A percentile compares a stretch with the other conserved stretches of the same genome.
Evolutionary conservation across 2,329 filamentous ascomycete genomes (phyloP).

Genomic region (Fusarium sterilihyphosum): DNA sequence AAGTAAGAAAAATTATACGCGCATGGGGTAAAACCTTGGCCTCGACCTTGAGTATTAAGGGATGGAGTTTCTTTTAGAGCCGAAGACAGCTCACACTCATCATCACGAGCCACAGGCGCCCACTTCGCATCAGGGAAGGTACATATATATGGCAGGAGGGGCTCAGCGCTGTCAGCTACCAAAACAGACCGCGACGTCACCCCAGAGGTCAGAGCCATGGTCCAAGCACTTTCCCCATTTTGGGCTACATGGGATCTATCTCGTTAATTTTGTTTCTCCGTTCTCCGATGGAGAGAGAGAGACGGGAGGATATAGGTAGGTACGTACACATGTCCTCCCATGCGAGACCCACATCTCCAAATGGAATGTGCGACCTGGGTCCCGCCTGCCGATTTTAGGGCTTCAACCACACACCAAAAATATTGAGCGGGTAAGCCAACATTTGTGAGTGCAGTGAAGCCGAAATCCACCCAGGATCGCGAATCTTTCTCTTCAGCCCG

Average conservation of each 20-base stretch:
- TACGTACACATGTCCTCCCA: background rate
- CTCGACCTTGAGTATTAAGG: background rate
- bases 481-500: constrained; percentile 46
- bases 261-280: constrained; percentile 34
- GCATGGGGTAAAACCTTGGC: background rate
- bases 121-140: background rate
- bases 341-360: constrained; percentile 1
- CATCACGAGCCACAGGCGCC: constrained; percentile 30
- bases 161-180: constrained; percentile 16
- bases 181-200: constrained; percentile 33
- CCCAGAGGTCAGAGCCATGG: constrained; percentile 24
- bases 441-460: constrained; percentile 38
- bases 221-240: constrained; percentile 28
- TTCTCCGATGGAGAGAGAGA: background rate
- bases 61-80: constrained; percentile 2
- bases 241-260: background rate
- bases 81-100: constrained; percentile 10
- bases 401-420: constrained; percentile 50
- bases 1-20: background rate
- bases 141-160: constrained; percentile 13
- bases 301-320: background rate
- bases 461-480: constrained; percentile 46
- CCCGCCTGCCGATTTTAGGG: constrained; percentile 43
- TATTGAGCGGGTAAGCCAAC: constrained; percentile 35
- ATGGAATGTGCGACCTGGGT: constrained; percentile 12